Evolutionary conservation across 805 yeast species (phyloP).

Genomic region (Candida rishiriensis): DNA sequence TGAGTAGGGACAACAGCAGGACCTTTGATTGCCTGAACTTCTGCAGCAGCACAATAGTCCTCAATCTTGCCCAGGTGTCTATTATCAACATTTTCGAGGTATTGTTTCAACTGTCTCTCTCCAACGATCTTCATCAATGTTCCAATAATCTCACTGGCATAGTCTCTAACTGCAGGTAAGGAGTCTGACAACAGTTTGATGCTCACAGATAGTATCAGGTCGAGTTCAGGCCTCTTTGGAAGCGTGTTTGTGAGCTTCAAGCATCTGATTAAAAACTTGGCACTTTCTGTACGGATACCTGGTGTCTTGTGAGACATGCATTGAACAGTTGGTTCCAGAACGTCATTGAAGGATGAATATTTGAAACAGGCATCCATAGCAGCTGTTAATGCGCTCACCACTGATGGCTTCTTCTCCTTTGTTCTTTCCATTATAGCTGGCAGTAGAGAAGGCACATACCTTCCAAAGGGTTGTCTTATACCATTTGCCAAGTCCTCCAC

Average conservation of each 20-base stretch:
- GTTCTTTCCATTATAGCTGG: constrained; percentile 71
- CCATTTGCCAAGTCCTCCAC: constrained; percentile 62
- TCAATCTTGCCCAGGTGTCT: constrained; percentile 61
- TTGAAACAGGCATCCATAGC: constrained; percentile 64
- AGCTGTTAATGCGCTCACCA: constrained; percentile 61
- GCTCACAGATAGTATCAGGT: constrained; percentile 49
- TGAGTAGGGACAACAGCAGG: constrained; percentile 1
- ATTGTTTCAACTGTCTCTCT: constrained; percentile 54
- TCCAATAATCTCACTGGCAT: constrained; percentile 75
- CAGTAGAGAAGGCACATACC: constrained; percentile 49
- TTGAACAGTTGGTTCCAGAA: constrained; percentile 55
- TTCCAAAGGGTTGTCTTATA: constrained; percentile 50
- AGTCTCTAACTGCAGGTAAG: constrained; percentile 76
- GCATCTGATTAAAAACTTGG: constrained; percentile 60
- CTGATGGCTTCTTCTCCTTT: constrained; percentile 81
- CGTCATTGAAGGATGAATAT: constrained; percentile 45
- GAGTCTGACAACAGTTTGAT: constrained; percentile 74
- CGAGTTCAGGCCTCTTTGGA: constrained; percentile 53
- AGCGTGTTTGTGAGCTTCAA: constrained; percentile 43
- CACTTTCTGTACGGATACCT: constrained; percentile 68
- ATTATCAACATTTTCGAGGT: constrained; percentile 68
- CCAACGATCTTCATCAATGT: constrained; percentile 81
- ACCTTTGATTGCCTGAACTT: constrained; percentile 41
- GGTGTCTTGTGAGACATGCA: constrained; percentile 78
- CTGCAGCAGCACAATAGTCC: constrained; percentile 51